Evolutionary conservation across 2,329 filamentous ascomycete species (phyloP), one percentile per base, ranked within the genome.

Genomic region (Fusarium robinianum): DNA sequence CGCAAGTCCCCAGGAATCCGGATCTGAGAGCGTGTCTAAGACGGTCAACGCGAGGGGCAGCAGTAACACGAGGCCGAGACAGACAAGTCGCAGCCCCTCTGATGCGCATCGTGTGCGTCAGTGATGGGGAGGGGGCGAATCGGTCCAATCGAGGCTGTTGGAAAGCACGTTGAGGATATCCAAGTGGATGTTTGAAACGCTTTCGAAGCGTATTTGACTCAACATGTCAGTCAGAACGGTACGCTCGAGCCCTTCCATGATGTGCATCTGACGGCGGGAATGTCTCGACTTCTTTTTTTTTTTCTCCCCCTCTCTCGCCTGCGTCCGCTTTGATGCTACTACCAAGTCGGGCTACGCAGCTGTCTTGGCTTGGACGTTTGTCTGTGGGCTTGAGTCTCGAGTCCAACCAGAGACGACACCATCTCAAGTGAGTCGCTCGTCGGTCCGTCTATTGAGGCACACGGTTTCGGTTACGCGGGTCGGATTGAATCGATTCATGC

Each of bases 11-110:
- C 34, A 26, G 30, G 26, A 42, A 36, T 35, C 29, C 25, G 41
- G 36, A 41, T 18, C 25, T 27, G n/a, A n/a, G n/a, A 22, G 11
- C 23, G 17, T 33, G 45, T 48, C 40, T 51, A 16, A 45, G 17
- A 18, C 15, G 18, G 18, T 29, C 33, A 48, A 48, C 27, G 36
- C 41, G 50, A 51, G 41, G 41, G 42, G 24, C 41, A 36, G 36
- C 35, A 14, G n/a, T 10, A 40, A 43, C 26, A 49, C 39, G 36
- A 46, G 30, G 35, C 47, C 44, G 46, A 56, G 53, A 56, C 55
- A 47, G 16, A 31, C 49, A 31, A 31, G 23, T 41, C 49, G 45
- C 29, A 38, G 44, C 30, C 26, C 40, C 33, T 53, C 38, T 33
- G 26, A 45, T 41, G 33, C 23, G 22, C 32, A 22, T 49, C 29